These are phyloP conservation scores for Rhododendron molle DNA, from an alignment of 148 eudicot species.

Conservation along the genomic window DNA sequence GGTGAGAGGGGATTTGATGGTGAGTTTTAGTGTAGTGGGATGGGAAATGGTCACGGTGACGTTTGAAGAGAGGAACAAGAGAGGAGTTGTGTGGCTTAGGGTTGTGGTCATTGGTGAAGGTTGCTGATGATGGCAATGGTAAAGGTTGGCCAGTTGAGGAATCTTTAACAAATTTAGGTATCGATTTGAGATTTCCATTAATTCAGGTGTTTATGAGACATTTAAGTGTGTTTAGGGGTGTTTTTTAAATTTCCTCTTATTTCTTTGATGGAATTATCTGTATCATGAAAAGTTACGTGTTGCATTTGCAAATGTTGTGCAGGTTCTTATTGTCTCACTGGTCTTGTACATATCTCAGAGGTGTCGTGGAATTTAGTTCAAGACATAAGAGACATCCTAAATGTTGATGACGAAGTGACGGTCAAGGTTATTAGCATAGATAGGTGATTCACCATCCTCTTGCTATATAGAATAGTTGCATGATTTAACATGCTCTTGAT, in stretches of 20 bases:
- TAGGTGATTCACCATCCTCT: constrained; percentile 42
- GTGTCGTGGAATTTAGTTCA: constrained; percentile 97
- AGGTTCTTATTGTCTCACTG: constrained; percentile 84
- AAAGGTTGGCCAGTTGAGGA: not conserved
- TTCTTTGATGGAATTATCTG: not conserved
- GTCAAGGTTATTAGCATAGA: constrained; percentile 67
- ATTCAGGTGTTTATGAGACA: not conserved
- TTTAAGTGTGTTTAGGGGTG: not conserved
- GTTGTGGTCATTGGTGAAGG: not conserved
- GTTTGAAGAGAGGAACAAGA: not conserved
- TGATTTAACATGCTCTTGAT: not conserved
- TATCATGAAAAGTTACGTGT: not conserved
- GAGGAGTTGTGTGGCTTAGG: not conserved
- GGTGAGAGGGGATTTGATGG: not conserved
- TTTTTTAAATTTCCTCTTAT: not conserved
- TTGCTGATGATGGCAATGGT: not conserved
- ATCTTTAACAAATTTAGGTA: not conserved
- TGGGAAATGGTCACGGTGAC: not conserved
- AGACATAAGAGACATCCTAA: constrained; percentile 74
- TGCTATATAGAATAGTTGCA: not conserved
- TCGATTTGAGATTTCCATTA: not conserved
- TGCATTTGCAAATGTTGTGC: constrained; percentile 25
- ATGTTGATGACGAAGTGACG: constrained; percentile 70
- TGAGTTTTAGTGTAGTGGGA: not conserved
- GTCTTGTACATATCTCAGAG: constrained; percentile 92